Conservation (phyloP, 1,139 yeast species). For the Debaryomycetaceae sp. region DNA sequence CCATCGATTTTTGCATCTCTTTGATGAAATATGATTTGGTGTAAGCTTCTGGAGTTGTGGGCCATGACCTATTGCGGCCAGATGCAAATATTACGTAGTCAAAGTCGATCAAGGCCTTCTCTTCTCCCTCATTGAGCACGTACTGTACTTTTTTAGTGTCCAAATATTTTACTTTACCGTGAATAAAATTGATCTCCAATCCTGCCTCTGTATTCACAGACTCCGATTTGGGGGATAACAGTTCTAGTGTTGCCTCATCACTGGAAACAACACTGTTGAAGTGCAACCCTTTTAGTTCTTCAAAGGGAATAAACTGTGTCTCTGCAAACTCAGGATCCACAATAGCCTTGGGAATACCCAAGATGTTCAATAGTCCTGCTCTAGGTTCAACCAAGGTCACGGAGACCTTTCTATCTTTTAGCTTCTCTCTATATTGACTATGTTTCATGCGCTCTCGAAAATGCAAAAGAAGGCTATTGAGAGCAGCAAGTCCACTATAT, state of each 20-base stretch:
- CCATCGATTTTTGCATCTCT: constrained; percentile 24
- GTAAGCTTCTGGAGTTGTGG: constrained; percentile 40
- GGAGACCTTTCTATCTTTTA: constrained; percentile 15
- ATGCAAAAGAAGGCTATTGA: constrained; percentile 26
- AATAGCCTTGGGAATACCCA: constrained; percentile 43
- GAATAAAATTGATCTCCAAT: constrained; percentile 24
- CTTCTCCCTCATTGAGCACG: constrained; percentile 9
- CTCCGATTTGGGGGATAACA: background rate
- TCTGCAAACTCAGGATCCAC: constrained; percentile 41
- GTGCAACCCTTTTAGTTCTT: constrained; percentile 19
- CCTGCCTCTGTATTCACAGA: constrained; percentile 9
- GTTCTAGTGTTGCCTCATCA: constrained; percentile 9
- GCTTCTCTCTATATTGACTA: constrained; percentile 2
- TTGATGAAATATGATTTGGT: constrained; percentile 18
- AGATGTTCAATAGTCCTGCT: constrained; percentile 41
- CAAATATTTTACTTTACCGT: constrained; percentile 27
- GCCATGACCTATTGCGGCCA: constrained; percentile 46
- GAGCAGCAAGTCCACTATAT: constrained; percentile 37
- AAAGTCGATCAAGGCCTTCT: constrained; percentile 23
- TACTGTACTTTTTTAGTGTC: constrained; percentile 16
- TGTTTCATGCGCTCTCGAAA: constrained; percentile 8
- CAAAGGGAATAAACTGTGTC: constrained; percentile 30
- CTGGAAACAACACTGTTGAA: constrained; percentile 20
- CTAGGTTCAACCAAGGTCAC: constrained; percentile 42
- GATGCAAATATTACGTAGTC: constrained; percentile 41